These are phyloP conservation scores for Cronartium ribicola DNA, from an alignment of 1,284 basidiomycete genomes.

Conservation along the genomic window DNA sequence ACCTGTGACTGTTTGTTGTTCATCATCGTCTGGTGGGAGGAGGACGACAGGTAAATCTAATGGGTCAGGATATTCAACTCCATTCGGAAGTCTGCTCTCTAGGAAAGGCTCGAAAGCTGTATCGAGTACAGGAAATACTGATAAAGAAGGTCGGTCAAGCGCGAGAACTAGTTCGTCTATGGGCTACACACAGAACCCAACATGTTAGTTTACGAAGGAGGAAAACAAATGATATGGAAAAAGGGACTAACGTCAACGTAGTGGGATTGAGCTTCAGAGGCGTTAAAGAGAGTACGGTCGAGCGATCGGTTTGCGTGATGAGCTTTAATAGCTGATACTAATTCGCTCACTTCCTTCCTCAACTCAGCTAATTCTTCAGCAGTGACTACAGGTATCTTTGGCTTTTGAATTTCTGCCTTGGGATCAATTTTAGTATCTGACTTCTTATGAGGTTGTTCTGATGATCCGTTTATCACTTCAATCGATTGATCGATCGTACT, in stretches of 20 bases:
- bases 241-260: conserved; percentile 33
- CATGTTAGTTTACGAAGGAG: background rate
- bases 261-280: conserved; percentile 23
- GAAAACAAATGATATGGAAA: background rate
- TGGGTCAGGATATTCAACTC: conserved; percentile 55
- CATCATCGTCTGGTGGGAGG: conserved; percentile 76
- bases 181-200: conserved; percentile 10
- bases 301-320: conserved; percentile 32
- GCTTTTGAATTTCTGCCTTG: background rate
- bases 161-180: conserved; percentile 40
- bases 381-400: background rate
- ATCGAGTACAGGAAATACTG: conserved; percentile 59
- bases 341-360: conserved; percentile 31
- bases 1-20: conserved; percentile 60
- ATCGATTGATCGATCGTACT: background rate
- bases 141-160: conserved; percentile 58
- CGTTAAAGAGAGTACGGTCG: conserved; percentile 38
- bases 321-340: conserved; percentile 26
- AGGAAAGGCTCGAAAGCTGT: conserved; percentile 60
- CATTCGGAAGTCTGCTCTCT: conserved; percentile 57
- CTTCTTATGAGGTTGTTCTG: no score
- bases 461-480: no score
- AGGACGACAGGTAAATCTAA: conserved; percentile 72
- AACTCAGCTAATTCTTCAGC: conserved; percentile 16
- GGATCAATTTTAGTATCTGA: background rate